Evolutionary conservation across 345 rosid species (phyloP).

Genomic region (Reutealis trisperma): DNA sequence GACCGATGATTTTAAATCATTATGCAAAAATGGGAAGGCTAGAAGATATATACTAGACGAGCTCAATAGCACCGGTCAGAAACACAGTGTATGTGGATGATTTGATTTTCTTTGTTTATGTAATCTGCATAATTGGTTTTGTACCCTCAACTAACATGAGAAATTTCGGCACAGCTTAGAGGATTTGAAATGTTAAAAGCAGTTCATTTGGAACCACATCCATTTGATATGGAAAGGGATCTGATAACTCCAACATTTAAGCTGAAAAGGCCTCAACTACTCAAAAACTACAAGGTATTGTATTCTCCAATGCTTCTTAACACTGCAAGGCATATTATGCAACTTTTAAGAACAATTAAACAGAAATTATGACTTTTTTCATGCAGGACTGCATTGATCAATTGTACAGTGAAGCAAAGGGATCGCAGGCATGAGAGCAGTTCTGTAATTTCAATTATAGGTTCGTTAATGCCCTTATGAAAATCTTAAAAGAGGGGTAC

Average conservation of each 20-base stretch:
- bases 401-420: constrained; percentile 75
- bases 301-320: background rate
- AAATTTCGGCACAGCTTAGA: constrained; percentile 54
- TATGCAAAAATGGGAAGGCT: constrained; percentile 68
- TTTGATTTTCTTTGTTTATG: background rate
- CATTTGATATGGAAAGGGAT: constrained; percentile 82
- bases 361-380: background rate
- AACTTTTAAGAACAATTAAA: no score
- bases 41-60: constrained; percentile 71
- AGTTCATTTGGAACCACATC: constrained; percentile 72
- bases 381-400: constrained; percentile 62
- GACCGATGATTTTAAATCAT: constrained; percentile 54
- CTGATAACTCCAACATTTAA: constrained; percentile 87
- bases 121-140: background rate
- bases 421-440: constrained; percentile 42
- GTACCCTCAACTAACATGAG: constrained; percentile 18
- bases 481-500: background rate
- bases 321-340: background rate
- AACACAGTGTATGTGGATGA: constrained; percentile 53
- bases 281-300: constrained; percentile 74
- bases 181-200: constrained; percentile 94
- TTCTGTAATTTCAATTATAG: background rate
- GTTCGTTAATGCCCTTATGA: background rate
- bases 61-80: constrained; percentile 71
- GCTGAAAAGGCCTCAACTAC: constrained; percentile 88